Evolutionary conservation across 2,329 filamentous ascomycete genomes (phyloP).

Genomic region (Colletotrichum salicis): DNA sequence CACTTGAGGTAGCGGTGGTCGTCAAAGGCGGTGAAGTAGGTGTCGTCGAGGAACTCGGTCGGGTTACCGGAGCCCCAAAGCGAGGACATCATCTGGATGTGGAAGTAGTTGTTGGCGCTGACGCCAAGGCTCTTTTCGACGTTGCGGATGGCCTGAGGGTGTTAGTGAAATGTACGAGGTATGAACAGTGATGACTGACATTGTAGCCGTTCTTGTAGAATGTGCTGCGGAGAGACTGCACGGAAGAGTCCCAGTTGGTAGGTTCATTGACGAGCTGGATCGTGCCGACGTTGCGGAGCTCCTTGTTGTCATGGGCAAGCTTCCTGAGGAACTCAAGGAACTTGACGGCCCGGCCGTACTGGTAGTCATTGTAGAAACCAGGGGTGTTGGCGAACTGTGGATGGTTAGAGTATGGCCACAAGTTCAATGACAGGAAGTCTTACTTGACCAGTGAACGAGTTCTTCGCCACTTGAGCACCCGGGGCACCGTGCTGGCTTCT

Average conservation of each 20-base stretch:
- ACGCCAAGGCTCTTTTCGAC: constrained; percentile 58
- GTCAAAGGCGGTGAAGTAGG: constrained; percentile 62
- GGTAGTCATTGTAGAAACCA: constrained; percentile 66
- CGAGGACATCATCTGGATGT: constrained; percentile 62
- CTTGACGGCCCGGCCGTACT: constrained; percentile 64
- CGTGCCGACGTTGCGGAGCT: constrained; percentile 67
- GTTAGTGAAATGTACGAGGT: background rate
- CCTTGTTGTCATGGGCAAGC: constrained; percentile 58
- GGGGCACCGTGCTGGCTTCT: constrained; percentile 58
- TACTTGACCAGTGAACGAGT: constrained; percentile 59
- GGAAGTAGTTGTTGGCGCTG: constrained; percentile 54
- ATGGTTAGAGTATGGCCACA: background rate
- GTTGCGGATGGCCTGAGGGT: constrained; percentile 55
- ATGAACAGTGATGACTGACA: background rate
- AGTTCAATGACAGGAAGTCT: background rate
- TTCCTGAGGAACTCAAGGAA: constrained; percentile 68
- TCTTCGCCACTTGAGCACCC: constrained; percentile 56
- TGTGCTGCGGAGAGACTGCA: constrained; percentile 47
- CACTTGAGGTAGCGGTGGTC: constrained; percentile 70
- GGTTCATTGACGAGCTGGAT: constrained; percentile 70
- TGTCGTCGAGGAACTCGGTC: constrained; percentile 53
- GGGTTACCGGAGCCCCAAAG: constrained; percentile 68
- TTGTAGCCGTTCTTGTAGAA: constrained; percentile 60
- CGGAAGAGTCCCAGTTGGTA: constrained; percentile 47
- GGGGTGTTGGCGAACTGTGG: constrained; percentile 41